Percentiles rank a stretch among this genome's conserved stretches.
Conservation (phyloP, 495 filamentous ascomycete genomes). For the Penicillium canariense region DNA sequence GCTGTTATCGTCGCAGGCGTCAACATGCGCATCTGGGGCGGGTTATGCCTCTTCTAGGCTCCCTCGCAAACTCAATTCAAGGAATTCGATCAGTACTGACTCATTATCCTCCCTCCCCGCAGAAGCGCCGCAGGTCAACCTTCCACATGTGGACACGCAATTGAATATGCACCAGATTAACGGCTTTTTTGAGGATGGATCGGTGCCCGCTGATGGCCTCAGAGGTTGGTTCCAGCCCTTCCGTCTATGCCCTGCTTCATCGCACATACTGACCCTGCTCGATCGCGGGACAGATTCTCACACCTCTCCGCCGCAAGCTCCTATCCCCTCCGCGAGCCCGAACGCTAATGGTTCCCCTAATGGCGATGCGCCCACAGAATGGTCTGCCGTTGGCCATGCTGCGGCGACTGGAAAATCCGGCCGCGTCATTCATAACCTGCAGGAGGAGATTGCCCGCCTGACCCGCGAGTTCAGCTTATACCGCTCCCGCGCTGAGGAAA, state of each 20-base stretch:
- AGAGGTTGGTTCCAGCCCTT: constrained; percentile 14
- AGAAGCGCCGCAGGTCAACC: constrained; percentile 39
- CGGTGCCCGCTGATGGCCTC: constrained; percentile 13
- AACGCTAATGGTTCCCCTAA: constrained; percentile 19
- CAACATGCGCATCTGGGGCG: constrained; percentile 15
- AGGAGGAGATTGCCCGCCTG: constrained; percentile 83
- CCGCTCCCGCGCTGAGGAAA: constrained; percentile 68
- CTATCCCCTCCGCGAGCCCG: constrained; percentile 20
- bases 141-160: constrained; percentile 44
- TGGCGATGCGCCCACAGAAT: constrained; percentile 47
- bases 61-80: constrained; percentile 1
- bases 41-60: constrained; percentile 12
- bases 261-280: neutral
- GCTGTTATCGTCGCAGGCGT: too few relatives aligned
- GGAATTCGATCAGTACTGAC: constrained; percentile 1
- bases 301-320: constrained; percentile 10
- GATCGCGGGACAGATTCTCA: constrained; percentile 22
- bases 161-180: constrained; percentile 48
- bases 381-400: constrained; percentile 78
- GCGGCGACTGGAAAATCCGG: constrained; percentile 78
- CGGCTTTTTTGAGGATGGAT: constrained; percentile 33
- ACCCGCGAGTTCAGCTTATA: constrained; percentile 78
- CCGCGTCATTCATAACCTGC: constrained; percentile 86
- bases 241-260: neutral
- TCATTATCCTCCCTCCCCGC: constrained; percentile 3